Percentiles rank a stretch among this genome's conserved stretches.
Conservation (phyloP, 805 yeast genomes). For the Komagataella kurtzmanii region DNA sequence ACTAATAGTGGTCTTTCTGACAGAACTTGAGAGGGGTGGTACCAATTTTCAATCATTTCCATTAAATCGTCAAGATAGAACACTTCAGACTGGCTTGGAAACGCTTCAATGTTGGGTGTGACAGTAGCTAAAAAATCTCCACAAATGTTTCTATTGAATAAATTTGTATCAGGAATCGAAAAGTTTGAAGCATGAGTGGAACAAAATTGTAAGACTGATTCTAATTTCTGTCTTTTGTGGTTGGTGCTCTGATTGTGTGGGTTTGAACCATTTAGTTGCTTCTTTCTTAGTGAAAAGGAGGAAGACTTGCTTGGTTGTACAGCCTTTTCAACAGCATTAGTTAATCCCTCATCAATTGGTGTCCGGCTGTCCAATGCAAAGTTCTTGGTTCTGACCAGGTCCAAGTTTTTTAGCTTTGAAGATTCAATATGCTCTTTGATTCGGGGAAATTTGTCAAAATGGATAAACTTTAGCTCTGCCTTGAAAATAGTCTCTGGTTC, state of each 20-base stretch:
- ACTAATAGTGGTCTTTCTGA: conserved; percentile 11
- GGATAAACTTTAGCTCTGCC: not conserved
- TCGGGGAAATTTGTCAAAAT: not conserved
- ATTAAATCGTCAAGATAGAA: conserved; percentile 13
- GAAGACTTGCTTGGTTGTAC: not conserved
- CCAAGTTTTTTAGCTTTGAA: not conserved
- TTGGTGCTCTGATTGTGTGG: not conserved
- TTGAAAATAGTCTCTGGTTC: not conserved
- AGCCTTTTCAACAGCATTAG: not conserved
- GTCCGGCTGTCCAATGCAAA: not conserved
- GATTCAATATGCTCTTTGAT: not conserved
- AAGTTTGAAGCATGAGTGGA: not conserved
- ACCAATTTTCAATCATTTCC: conserved; percentile 15
- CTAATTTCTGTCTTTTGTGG: not conserved
- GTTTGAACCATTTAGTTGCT: not conserved
- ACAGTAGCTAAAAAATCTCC: conserved; percentile 8
- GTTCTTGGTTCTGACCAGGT: not conserved
- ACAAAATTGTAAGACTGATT: not conserved
- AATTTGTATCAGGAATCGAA: conserved; percentile 4
- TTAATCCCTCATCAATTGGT: not conserved
- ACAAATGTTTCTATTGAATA: conserved; percentile 8
- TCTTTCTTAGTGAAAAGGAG: too few relatives aligned
- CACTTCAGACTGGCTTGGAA: not conserved
- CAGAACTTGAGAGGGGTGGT: conserved; percentile 8
- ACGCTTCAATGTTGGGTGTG: conserved; percentile 10